phyloP scores from a whole-genome alignment of 345 rosid species.

The Hypericum perforatum region DNA sequence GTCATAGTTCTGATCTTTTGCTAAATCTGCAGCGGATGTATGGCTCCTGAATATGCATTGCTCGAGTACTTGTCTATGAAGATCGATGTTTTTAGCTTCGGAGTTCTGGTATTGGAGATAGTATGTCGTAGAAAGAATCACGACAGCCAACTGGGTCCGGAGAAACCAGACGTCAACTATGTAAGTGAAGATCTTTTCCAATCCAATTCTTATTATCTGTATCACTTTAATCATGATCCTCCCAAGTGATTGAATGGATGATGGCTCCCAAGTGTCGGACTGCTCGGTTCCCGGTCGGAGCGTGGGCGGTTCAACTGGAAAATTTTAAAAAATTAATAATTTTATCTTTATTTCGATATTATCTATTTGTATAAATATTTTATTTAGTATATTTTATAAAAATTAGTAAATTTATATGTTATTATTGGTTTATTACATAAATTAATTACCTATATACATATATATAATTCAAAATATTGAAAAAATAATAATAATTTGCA shows the following conservation, averaged over 20 bases:
- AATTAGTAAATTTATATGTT: no score
- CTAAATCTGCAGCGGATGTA: conserved; percentile 62
- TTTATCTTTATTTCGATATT: no score
- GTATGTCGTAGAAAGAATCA: conserved; percentile 81
- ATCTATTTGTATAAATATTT: no score
- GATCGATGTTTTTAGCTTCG: conserved; percentile 81
- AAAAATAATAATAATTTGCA: no score
- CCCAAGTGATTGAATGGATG: neutral
- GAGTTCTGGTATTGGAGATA: conserved; percentile 73
- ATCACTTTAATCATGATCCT: neutral
- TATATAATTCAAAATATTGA: no score
- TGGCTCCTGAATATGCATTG: conserved; percentile 91
- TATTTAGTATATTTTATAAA: no score
- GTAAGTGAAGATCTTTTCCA: conserved; percentile 52
- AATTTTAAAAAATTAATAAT: no score
- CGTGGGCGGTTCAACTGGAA: no score
- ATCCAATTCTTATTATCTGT: neutral
- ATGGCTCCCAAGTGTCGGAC: no score
- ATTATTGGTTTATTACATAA: no score
- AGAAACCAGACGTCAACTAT: conserved; percentile 53
- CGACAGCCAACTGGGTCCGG: conserved; percentile 31
- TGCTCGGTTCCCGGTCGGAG: no score
- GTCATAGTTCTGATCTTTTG: conserved; percentile 2
- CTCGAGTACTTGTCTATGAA: conserved; percentile 73
- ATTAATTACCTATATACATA: no score